Evolutionary conservation across 352 stramenopile genomes (phyloP).

Genomic region (Globisporangium abappressorium): DNA sequence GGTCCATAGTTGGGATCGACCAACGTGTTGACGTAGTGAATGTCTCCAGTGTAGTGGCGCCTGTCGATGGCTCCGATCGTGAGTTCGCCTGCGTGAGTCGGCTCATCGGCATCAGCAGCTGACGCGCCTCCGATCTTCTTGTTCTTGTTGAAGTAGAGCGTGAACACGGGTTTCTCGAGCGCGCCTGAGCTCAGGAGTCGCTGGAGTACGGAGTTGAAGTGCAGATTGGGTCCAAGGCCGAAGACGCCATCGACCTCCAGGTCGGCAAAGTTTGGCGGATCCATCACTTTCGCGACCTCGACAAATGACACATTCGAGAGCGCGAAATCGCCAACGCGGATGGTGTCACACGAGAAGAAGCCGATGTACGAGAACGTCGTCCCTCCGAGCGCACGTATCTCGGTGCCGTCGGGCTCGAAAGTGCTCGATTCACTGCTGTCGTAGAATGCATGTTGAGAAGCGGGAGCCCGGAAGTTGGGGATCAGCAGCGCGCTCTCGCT

Average conservation of each 20-base stretch:
- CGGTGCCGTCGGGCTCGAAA: slow-evolving; percentile 12
- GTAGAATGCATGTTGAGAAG: slow-evolving; percentile 3
- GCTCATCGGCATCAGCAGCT: not conserved
- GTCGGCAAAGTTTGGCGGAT: not conserved
- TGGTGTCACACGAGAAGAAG: slow-evolving; percentile 13
- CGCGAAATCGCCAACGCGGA: not conserved
- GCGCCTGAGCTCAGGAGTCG: slow-evolving; percentile 10
- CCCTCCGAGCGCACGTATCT: no score
- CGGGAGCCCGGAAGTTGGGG: not conserved
- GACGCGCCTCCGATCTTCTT: not conserved
- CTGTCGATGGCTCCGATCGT: slow-evolving; percentile 8
- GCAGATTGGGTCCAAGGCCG: not conserved
- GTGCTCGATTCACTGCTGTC: slow-evolving; percentile 13
- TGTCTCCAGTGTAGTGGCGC: slow-evolving; percentile 8
- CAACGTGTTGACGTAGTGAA: slow-evolving; percentile 6
- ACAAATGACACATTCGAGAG: slow-evolving; percentile 1
- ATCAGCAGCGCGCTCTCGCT: slow-evolving; percentile 1
- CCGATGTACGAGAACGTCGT: not conserved
- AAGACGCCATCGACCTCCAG: slow-evolving; percentile 4
- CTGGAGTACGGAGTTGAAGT: slow-evolving; percentile 4
- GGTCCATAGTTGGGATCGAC: no score
- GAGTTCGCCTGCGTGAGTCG: slow-evolving; percentile 2
- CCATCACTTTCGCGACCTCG: not conserved
- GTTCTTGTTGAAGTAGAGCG: slow-evolving; percentile 7
- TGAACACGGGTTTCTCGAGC: slow-evolving; percentile 15